These are phyloP conservation scores for Trichaptum fuscoviolaceum DNA, from an alignment of 768 basidiomycete genomes.

Conservation along the genomic window DNA sequence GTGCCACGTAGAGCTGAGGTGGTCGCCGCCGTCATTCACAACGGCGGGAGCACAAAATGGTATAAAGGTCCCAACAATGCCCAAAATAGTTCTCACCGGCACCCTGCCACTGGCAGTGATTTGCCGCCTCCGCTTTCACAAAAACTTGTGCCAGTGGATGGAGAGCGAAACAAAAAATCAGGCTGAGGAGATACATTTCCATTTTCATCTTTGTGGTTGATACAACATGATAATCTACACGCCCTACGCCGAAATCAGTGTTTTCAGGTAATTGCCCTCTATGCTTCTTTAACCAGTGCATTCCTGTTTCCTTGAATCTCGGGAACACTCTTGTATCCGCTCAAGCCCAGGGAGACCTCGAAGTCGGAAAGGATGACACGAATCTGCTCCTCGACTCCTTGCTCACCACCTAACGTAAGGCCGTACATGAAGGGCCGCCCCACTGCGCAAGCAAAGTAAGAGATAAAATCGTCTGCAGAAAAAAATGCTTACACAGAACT, in stretches of 20 bases:
- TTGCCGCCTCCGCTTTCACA: no score
- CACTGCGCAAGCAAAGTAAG: slow-evolving; percentile 33
- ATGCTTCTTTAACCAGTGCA: not conserved
- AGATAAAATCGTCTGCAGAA: not conserved
- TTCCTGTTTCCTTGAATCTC: slow-evolving; percentile 60
- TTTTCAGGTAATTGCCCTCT: not conserved
- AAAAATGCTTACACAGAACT: slow-evolving; percentile 51
- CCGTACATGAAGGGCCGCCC: slow-evolving; percentile 76
- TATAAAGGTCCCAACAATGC: not conserved
- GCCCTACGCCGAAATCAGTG: not conserved
- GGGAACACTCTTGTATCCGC: slow-evolving; percentile 51
- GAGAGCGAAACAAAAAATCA: not conserved
- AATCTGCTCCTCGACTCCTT: slow-evolving; percentile 72
- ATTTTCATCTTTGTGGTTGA: not conserved
- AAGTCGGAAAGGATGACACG: slow-evolving; percentile 63
- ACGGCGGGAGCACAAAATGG: not conserved
- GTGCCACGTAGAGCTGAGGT: slow-evolving; percentile 1
- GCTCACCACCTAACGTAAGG: slow-evolving; percentile 61
- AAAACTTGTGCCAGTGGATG: not conserved
- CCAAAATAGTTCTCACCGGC: not conserved
- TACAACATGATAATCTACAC: not conserved
- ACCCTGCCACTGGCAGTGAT: no score
- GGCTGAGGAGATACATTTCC: not conserved
- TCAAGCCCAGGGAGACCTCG: slow-evolving; percentile 56
- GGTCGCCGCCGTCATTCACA: not conserved